A percentile compares a stretch with the other conserved stretches of the same genome.
Evolutionary conservation across 2,329 filamentous ascomycete species (phyloP).

Genomic region (Cladophialophora bantiana): DNA sequence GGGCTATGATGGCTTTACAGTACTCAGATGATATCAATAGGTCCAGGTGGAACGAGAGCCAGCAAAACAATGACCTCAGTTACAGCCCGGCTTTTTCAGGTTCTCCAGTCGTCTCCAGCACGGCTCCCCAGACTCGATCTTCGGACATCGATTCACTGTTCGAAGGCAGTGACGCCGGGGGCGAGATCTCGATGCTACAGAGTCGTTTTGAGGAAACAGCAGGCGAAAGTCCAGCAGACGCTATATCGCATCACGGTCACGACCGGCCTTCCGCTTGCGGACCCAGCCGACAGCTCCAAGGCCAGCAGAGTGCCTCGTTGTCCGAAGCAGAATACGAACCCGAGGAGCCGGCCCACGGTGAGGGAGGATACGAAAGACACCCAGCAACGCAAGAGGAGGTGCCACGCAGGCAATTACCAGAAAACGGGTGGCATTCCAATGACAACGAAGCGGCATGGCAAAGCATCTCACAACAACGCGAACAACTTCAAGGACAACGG

Average conservation of each 20-base stretch:
- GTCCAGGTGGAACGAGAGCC: not conserved
- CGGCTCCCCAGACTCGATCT: not conserved
- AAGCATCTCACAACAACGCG: not conserved
- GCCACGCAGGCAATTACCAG: not conserved
- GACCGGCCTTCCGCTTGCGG: not conserved
- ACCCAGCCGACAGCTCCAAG: not conserved
- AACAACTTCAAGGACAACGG: slow-evolving; percentile 9
- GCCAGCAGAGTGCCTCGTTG: not conserved
- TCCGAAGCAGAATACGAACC: not conserved
- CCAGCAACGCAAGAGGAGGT: not conserved
- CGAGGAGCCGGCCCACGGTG: not conserved
- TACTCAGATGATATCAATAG: slow-evolving; percentile 8
- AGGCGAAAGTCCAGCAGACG: not conserved
- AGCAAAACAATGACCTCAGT: not conserved
- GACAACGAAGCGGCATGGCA: not conserved
- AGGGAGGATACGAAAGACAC: not conserved
- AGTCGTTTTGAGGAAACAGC: not conserved
- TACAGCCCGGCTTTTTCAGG: slow-evolving; percentile 6
- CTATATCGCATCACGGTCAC: not conserved
- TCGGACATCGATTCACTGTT: slow-evolving; percentile 24
- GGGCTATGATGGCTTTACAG: not conserved
- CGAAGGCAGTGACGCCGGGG: slow-evolving; percentile 3
- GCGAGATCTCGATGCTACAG: not conserved
- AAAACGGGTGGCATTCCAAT: not conserved
- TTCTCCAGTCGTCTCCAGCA: not conserved